Percentiles rank a stretch among this genome's conserved stretches.
Conservation (phyloP, 164 flowering plant genomes). For the Macadamia tetraphylla region DNA sequence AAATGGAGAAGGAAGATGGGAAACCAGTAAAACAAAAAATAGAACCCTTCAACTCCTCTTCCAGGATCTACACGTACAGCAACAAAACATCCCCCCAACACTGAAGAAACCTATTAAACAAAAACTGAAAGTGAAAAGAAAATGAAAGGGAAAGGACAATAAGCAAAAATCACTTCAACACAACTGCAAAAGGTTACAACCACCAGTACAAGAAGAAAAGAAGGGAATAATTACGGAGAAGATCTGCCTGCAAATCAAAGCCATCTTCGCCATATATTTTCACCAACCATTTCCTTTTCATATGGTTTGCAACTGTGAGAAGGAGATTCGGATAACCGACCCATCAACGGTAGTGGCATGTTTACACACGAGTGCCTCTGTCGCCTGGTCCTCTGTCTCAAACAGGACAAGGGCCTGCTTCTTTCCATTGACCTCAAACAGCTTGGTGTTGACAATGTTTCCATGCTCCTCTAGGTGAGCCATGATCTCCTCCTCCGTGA, state of each 20-base stretch:
- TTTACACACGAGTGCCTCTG: slow-evolving; percentile 96
- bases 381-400: slow-evolving; percentile 92
- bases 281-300: slow-evolving; percentile 8
- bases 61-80: too few relatives aligned
- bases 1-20: background rate
- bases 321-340: slow-evolving; percentile 77
- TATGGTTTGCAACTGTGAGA: slow-evolving; percentile 83
- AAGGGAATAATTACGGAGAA: background rate
- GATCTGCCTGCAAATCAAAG: slow-evolving; percentile 4
- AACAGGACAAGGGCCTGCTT: slow-evolving; percentile 87
- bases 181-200: too few relatives aligned
- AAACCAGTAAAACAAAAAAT: background rate
- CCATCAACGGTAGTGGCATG: slow-evolving; percentile 75
- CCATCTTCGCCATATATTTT: slow-evolving; percentile 3
- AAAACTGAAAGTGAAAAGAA: too few relatives aligned
- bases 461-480: slow-evolving; percentile 87
- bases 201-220: too few relatives aligned
- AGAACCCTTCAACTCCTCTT: too few relatives aligned
- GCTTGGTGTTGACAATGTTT: slow-evolving; percentile 61
- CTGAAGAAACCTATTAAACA: too few relatives aligned
- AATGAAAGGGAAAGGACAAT: too few relatives aligned
- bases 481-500: slow-evolving; percentile 79
- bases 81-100: too few relatives aligned
- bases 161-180: too few relatives aligned
- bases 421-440: slow-evolving; percentile 93